Percentiles rank a stretch among this genome's conserved stretches.
Conservation (phyloP, 208 protist genomes). For the Strigomonas culicis region DNA sequence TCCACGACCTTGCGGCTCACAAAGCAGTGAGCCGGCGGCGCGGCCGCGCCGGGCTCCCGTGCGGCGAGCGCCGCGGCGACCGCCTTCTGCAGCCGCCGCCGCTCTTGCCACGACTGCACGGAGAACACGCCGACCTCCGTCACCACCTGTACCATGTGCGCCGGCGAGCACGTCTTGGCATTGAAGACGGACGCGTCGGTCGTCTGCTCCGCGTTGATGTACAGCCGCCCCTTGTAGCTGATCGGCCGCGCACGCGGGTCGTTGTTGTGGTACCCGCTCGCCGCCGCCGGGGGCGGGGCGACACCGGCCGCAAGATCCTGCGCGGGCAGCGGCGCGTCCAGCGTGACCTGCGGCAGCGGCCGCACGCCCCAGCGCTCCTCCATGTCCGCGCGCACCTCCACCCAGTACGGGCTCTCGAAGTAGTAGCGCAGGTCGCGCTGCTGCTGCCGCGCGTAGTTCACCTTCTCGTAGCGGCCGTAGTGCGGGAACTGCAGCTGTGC, state of each 20-base stretch:
- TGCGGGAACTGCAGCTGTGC: not conserved
- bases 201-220: conserved; percentile 61
- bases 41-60: not conserved
- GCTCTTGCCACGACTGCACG: not conserved
- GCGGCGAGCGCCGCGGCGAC: not conserved
- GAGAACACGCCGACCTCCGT: not conserved
- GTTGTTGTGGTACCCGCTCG: not conserved
- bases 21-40: not conserved
- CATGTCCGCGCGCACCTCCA: conserved; percentile 17
- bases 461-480: not conserved
- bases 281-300: not conserved
- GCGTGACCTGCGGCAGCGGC: conserved; percentile 18
- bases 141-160: conserved; percentile 23
- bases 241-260: not conserved
- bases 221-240: not conserved
- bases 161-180: conserved; percentile 24
- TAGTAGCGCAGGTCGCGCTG: conserved; percentile 6
- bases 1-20: not conserved
- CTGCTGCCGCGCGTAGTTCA: not conserved
- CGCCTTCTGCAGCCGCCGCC: not conserved
- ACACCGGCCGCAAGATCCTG: not conserved
- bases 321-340: not conserved
- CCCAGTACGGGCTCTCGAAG: conserved; percentile 54
- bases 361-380: conserved; percentile 36
- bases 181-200: conserved; percentile 45